Conservation (phyloP, 2,329 filamentous ascomycete species). For the Bipolaris zeicola region DNA sequence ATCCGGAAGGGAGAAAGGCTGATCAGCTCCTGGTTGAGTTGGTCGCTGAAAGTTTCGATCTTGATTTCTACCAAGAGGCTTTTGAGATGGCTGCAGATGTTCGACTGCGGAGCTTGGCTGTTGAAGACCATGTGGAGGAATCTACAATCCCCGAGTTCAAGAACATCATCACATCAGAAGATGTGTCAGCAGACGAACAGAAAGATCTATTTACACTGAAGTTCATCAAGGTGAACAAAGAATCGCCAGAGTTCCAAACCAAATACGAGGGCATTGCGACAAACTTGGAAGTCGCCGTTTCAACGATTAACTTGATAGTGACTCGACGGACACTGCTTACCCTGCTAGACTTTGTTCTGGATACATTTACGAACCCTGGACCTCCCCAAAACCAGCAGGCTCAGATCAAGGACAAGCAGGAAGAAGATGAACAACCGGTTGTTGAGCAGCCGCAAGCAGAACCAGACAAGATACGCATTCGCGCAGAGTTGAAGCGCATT, state of each 20-base stretch:
- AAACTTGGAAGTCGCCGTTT: conserved; percentile 87
- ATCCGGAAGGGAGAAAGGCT: conserved; percentile 73
- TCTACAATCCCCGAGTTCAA: conserved; percentile 90
- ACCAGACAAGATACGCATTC: conserved; percentile 84
- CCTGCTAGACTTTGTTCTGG: conserved; percentile 87
- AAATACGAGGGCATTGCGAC: conserved; percentile 93
- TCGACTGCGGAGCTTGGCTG: conserved; percentile 79
- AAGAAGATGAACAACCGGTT: conserved; percentile 36
- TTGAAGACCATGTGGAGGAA: conserved; percentile 93
- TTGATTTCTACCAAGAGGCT: conserved; percentile 85
- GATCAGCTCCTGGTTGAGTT: conserved; percentile 89
- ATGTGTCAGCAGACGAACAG: conserved; percentile 69
- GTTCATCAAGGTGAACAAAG: conserved; percentile 84
- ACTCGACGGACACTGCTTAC: conserved; percentile 92
- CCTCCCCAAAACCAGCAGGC: conserved; percentile 50
- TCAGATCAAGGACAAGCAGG: conserved; percentile 37
- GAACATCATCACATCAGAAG: conserved; percentile 94
- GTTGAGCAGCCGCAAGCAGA: conserved; percentile 51
- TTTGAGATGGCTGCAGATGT: conserved; percentile 96
- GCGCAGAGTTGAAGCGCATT: conserved; percentile 91
- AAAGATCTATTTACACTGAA: conserved; percentile 86
- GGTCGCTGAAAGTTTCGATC: conserved; percentile 83
- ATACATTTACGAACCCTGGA: conserved; percentile 79
- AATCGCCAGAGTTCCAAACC: conserved; percentile 90
- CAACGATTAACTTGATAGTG: conserved; percentile 94